These are phyloP conservation scores for Salix brachista DNA, from an alignment of 345 rosid genomes.

Conservation along the genomic window DNA sequence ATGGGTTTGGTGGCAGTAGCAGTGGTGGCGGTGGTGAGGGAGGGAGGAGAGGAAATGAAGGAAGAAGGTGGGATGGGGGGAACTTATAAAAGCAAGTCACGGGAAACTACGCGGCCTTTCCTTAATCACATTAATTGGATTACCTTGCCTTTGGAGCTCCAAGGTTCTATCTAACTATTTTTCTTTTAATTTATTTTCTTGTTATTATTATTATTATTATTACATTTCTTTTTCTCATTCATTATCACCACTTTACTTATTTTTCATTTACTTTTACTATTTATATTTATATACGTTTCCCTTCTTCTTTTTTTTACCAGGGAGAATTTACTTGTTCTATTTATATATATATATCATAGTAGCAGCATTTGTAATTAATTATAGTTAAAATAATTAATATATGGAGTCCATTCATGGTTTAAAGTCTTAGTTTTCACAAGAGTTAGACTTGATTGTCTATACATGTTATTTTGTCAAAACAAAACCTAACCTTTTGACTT, in stretches of 20 bases:
- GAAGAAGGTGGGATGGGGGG: not conserved
- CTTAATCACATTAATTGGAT: constrained; percentile 31
- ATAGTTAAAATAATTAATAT: no score
- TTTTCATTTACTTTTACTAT: not conserved
- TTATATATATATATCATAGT: no score
- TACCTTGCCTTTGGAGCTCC: not conserved
- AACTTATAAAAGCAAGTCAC: constrained; percentile 32
- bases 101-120: constrained; percentile 42
- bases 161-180: not conserved
- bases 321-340: no score
- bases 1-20: not conserved
- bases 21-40: not conserved
- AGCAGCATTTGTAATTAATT: no score
- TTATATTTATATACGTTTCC: not conserved
- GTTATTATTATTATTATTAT: not conserved
- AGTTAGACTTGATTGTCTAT: no score
- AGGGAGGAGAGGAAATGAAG: constrained; percentile 1
- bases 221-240: not conserved
- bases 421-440: no score
- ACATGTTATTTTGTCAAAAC: no score
- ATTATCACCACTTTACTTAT: not conserved
- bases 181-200: not conserved
- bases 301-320: no score
- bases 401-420: no score
- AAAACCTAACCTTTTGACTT: no score